Conservation (phyloP, 129 eudicot species). For the Chrysanthemum makinoi region DNA sequence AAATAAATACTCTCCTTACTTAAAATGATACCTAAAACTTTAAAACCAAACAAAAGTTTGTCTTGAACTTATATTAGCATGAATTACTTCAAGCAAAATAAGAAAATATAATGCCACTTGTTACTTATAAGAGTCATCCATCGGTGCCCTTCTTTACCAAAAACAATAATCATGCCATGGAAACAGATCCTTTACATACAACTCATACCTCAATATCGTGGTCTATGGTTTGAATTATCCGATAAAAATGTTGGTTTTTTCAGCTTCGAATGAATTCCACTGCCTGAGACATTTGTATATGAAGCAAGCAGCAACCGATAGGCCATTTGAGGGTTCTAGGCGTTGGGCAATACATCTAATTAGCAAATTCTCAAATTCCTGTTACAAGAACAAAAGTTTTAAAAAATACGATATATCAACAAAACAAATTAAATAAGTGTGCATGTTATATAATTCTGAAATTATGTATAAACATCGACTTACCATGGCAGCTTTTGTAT, state of each 20-base stretch:
- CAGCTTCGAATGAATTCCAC: conserved; percentile 87
- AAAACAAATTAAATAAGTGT: too few species aligned
- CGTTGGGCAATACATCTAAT: conserved; percentile 87
- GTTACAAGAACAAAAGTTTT: conserved; percentile 55
- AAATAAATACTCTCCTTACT: too few species aligned
- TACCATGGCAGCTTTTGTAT: conserved; percentile 31
- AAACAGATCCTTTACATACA: conserved; percentile 1
- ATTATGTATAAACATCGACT: conserved; percentile 28
- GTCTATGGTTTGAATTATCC: conserved; percentile 85
- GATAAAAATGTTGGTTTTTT: conserved; percentile 84
- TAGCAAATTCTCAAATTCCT: conserved; percentile 91
- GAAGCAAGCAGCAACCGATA: conserved; percentile 91
- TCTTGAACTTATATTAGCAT: too few species aligned
- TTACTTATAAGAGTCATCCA: too few species aligned
- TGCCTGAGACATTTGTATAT: conserved; percentile 90
- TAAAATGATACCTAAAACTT: too few species aligned
- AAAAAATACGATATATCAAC: conserved; percentile 24
- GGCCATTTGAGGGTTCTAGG: conserved; percentile 75
- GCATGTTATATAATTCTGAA: neutral
- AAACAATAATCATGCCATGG: neutral
- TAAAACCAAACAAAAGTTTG: too few species aligned
- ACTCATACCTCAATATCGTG: conserved; percentile 77
- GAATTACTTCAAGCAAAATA: neutral
- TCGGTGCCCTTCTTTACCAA: too few species aligned
- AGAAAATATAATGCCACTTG: too few species aligned